phyloP scores from a whole-genome alignment of 73 alveolate genomes.

The Diophrys appendiculata region DNA sequence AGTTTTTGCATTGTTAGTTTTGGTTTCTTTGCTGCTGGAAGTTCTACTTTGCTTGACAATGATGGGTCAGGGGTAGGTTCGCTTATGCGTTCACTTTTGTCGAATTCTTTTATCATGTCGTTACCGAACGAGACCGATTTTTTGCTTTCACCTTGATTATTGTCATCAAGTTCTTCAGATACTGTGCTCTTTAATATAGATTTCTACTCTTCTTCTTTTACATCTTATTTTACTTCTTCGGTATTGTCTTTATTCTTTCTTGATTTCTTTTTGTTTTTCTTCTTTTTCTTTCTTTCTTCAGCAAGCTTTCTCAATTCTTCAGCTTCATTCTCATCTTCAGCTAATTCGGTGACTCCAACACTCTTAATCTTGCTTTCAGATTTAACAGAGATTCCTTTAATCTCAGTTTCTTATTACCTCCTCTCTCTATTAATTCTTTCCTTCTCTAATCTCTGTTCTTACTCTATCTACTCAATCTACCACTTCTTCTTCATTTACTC shows the following conservation, averaged over 20 bases:
- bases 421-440: neutral
- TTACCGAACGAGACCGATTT: neutral
- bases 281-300: slow-evolving; percentile 10
- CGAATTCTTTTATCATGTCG: neutral
- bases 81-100: neutral
- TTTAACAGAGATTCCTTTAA: neutral
- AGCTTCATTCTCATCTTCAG: slow-evolving; percentile 20
- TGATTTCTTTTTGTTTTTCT: slow-evolving; percentile 9
- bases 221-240: slow-evolving; percentile 7
- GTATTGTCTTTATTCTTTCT: slow-evolving; percentile 1
- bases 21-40: neutral
- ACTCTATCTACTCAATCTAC: neutral
- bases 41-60: neutral
- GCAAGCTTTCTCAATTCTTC: slow-evolving; percentile 33
- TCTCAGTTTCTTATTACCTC: slow-evolving; percentile 3
- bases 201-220: slow-evolving; percentile 12
- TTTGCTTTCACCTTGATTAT: no score
- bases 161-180: neutral
- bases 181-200: neutral
- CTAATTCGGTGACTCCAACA: neutral
- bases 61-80: neutral
- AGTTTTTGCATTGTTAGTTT: neutral
- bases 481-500: slow-evolving; percentile 8
- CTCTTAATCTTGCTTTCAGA: neutral
- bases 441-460: neutral